These are phyloP conservation scores for Gardenia jasminoides DNA, from an alignment of 257 asterid species.

Conservation along the genomic window DNA sequence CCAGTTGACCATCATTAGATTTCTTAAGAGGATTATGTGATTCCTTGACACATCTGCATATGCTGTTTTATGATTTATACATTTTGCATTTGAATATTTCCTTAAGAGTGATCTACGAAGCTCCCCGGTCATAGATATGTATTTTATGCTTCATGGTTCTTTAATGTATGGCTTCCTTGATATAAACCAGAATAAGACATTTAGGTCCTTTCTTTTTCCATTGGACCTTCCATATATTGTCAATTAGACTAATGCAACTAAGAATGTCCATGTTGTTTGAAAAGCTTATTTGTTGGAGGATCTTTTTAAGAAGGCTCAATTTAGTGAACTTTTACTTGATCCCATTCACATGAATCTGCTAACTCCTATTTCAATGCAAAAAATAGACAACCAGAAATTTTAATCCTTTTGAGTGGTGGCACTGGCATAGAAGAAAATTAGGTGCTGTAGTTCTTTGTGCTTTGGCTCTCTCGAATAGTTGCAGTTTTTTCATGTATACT, in stretches of 20 bases:
- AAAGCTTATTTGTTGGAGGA: neutral
- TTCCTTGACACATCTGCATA: neutral
- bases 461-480: neutral
- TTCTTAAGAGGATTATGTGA: neutral
- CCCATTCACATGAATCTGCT: neutral
- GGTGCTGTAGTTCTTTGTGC: neutral
- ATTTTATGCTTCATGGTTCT: neutral
- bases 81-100: neutral
- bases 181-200: neutral
- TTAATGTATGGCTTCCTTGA: neutral
- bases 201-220: neutral
- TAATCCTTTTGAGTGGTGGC: neutral
- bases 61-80: too few species aligned
- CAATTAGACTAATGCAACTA: neutral
- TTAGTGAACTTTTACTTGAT: neutral
- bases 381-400: neutral
- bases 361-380: neutral
- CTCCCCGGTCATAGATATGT: neutral
- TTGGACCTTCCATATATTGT: neutral
- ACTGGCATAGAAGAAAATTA: neutral
- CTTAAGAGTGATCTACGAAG: neutral
- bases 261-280: neutral
- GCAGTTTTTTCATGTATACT: neutral
- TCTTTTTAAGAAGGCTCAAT: neutral
- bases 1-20: neutral